Conservation (phyloP, 306 rosid genomes). For the Lathyrus aphaca region DNA sequence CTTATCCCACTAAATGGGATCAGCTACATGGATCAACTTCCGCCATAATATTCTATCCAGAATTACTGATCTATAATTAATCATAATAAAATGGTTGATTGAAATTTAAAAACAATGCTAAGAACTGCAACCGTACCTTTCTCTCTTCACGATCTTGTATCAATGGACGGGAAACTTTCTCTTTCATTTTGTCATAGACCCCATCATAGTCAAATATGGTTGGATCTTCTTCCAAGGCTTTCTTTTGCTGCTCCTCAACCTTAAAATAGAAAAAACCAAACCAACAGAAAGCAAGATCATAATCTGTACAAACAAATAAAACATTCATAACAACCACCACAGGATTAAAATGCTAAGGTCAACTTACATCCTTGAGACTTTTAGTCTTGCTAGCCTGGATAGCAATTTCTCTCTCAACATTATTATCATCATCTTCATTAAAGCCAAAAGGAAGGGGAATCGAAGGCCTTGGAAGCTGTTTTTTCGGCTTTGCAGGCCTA, state of each 20-base stretch:
- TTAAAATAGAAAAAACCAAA: conserved; percentile 15
- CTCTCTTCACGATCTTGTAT: conserved; percentile 73
- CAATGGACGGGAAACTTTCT: conserved; percentile 59
- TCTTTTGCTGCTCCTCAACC: conserved; percentile 86
- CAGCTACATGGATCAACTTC: too few species aligned
- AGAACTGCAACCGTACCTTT: conserved; percentile 50
- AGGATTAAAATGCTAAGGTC: background rate
- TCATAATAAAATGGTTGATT: background rate
- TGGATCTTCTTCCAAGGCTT: conserved; percentile 88
- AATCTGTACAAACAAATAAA: background rate
- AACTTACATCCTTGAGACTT: conserved; percentile 70
- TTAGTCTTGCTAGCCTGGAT: conserved; percentile 84
- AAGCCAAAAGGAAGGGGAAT: conserved; percentile 63
- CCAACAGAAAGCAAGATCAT: conserved; percentile 28
- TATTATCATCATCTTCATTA: conserved; percentile 63
- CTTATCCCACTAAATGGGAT: too few species aligned
- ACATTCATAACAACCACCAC: background rate
- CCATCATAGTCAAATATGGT: conserved; percentile 80
- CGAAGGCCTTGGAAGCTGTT: conserved; percentile 59
- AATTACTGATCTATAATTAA: background rate
- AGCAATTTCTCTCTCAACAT: conserved; percentile 82
- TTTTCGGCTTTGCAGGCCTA: conserved; percentile 62
- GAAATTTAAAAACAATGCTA: background rate
- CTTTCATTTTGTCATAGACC: conserved; percentile 86
- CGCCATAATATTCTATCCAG: too few species aligned